A percentile compares a stretch with the other conserved stretches of the same genome.
These are phyloP conservation scores for Syzygium aromaticum DNA, from an alignment of 345 rosid species.

Conservation along the genomic window DNA sequence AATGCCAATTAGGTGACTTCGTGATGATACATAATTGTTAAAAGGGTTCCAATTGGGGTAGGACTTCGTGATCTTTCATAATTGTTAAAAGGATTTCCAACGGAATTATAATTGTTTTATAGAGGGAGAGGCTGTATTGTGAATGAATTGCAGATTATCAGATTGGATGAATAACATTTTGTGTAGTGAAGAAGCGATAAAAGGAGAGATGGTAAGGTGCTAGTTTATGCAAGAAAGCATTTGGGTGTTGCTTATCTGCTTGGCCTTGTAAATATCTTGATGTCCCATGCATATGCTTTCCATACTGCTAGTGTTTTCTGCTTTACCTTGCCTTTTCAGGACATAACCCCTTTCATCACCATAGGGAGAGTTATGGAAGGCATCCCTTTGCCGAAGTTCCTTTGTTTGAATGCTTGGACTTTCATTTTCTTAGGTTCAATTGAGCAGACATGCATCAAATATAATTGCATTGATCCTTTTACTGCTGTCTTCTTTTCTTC, in stretches of 20 bases:
- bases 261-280: neutral
- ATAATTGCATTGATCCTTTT: neutral
- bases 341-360: neutral
- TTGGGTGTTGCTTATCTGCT: neutral
- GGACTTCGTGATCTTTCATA: neutral
- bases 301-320: neutral
- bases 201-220: too few species aligned
- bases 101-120: neutral
- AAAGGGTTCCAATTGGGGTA: neutral
- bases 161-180: neutral
- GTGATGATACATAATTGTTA: neutral
- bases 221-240: neutral
- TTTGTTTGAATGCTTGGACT: neutral
- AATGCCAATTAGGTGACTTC: neutral
- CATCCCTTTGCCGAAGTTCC: neutral
- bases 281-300: neutral
- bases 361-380: neutral
- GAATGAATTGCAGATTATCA: neutral
- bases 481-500: neutral
- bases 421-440: neutral
- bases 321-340: neutral
- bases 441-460: neutral
- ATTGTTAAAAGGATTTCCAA: neutral
- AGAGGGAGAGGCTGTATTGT: neutral
- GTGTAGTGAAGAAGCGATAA: neutral